Conservation (phyloP, 345 rosid genomes). For the Rhizophora mangle region DNA sequence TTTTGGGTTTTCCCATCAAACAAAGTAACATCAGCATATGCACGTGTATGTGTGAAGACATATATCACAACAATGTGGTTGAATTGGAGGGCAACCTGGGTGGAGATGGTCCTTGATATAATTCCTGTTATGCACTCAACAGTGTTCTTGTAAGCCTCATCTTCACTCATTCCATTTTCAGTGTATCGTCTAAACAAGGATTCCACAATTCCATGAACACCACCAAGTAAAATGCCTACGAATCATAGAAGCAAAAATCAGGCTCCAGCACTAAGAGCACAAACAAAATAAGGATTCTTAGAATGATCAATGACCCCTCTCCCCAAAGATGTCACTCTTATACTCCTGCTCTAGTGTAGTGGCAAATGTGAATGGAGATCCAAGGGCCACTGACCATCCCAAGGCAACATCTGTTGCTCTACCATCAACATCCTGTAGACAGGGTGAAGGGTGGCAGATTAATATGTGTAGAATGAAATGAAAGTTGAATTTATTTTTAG, state of each 20-base stretch:
- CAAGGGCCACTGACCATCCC: slow-evolving; percentile 95
- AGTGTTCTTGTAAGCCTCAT: slow-evolving; percentile 76
- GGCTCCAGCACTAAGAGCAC: neutral
- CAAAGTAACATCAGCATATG: neutral
- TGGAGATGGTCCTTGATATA: slow-evolving; percentile 74
- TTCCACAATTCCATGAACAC: slow-evolving; percentile 90
- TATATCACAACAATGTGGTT: neutral
- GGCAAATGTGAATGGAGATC: slow-evolving; percentile 90
- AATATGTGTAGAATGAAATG: too few relatives aligned
- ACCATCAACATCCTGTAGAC: slow-evolving; percentile 74
- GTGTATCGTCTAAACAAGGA: slow-evolving; percentile 80
- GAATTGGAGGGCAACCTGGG: slow-evolving; percentile 46
- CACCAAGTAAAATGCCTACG: slow-evolving; percentile 86
- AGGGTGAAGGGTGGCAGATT: neutral
- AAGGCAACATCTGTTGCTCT: slow-evolving; percentile 87
- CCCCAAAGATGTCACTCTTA: slow-evolving; percentile 93
- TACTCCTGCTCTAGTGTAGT: slow-evolving; percentile 91
- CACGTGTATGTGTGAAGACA: neutral
- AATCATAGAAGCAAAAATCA: neutral
- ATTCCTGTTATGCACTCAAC: slow-evolving; percentile 91
- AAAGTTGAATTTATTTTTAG: too few relatives aligned
- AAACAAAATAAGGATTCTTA: neutral
- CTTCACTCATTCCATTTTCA: slow-evolving; percentile 76
- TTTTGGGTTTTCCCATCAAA: neutral
- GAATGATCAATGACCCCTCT: slow-evolving; percentile 54